Evolutionary conservation across 2,329 filamentous ascomycete species (phyloP), one percentile per base, ranked within the genome.

Genomic region (Leptographium flavum): DNA sequence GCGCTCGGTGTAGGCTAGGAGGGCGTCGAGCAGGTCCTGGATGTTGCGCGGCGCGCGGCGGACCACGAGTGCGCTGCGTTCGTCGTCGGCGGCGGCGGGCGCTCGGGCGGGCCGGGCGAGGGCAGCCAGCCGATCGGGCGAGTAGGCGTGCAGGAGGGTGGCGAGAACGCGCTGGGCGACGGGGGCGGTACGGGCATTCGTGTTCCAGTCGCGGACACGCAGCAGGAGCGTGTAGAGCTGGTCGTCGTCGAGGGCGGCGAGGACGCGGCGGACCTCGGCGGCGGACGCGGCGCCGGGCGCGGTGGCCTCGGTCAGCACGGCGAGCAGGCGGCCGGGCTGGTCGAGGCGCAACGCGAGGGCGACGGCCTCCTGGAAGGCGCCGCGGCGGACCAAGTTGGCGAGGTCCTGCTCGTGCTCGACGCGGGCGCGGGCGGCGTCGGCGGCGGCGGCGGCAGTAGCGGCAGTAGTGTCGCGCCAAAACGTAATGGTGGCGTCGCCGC

Each of bases 391-490:
- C 62, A 92, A 86, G 60, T 98, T 98, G 57, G 94, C 81, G 8
- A 98, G 73, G 56, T 90, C 79, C 58, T 98, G 92, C 57, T 96
- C 90, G 61, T 95, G 86, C 63, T 98, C 90, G 39, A 69, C 82
- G 45, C 90, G 76, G 58, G 82, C 78, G 6, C 83, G 79, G 31
- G 83, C 81, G 4, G 83, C 84, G 35, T 79, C 75, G 1, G 82
- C 81, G 1, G 83, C 77, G 3, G 81, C 81, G 15, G 78, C 76
- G 49, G 86, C 80, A 0, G 90, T 94, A 47, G 83, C 72, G 4
- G 78, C 75, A 0, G 87, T 93, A 2, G 87, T 95, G 58, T 98
- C 92, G 55, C 79, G 80, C 92, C 92, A 98, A 66, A 96, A 94
- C 1, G 87, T 93, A 32, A 98, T 77, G 1, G 87, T 88, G 30